phyloP scores from a whole-genome alignment of 768 basidiomycete species.

The Pleurotus djamor region DNA sequence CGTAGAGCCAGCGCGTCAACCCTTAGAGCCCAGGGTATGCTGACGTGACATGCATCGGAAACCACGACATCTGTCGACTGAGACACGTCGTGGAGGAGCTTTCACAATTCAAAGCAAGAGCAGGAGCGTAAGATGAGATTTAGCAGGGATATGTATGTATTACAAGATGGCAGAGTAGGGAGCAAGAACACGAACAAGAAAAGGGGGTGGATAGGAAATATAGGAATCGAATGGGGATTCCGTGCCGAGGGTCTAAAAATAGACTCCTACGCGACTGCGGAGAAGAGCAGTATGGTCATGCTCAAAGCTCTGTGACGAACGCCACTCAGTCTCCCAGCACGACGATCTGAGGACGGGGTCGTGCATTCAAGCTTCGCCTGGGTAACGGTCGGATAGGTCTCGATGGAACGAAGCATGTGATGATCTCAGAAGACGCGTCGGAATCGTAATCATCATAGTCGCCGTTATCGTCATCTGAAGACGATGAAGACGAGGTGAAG shows the following conservation, averaged over 20 bases:
- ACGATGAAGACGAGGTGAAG: neutral
- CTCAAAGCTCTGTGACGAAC: too few relatives aligned
- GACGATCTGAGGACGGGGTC: conserved; percentile 6
- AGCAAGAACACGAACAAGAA: neutral
- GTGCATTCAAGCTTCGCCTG: neutral
- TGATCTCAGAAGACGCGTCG: conserved; percentile 8
- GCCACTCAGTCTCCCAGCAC: neutral
- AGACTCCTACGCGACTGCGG: too few relatives aligned
- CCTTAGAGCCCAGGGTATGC: too few relatives aligned
- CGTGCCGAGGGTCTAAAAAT: too few relatives aligned
- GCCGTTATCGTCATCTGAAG: neutral
- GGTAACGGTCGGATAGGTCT: conserved; percentile 6
- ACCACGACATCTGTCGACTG: too few relatives aligned
- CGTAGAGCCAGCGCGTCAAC: too few relatives aligned
- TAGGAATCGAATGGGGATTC: neutral
- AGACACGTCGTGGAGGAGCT: too few relatives aligned
- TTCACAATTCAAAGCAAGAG: too few relatives aligned
- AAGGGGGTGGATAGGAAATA: neutral
- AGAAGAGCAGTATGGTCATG: too few relatives aligned
- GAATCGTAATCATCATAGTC: conserved; percentile 3
- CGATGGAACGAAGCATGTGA: conserved; percentile 4
- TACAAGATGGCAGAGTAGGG: neutral
- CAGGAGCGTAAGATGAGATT: conserved; percentile 5
- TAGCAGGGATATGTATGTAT: conserved; percentile 2
- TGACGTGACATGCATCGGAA: too few relatives aligned